Evolutionary conservation across 1,139 yeast genomes (phyloP).

Genomic region (Yamadazyma dendronema): DNA sequence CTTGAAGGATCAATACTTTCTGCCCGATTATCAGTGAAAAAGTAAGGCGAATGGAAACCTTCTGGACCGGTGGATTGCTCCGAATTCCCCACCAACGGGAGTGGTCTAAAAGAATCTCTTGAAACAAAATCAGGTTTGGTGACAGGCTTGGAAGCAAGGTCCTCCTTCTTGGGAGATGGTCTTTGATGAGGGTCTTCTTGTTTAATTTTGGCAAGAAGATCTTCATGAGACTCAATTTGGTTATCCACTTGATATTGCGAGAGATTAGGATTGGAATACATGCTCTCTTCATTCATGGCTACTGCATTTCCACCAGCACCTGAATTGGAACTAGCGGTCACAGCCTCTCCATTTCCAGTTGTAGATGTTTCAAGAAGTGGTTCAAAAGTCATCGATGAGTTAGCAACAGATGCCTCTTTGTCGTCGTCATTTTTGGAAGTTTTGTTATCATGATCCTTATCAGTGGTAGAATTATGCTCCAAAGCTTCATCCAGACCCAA

Average conservation of each 20-base stretch:
- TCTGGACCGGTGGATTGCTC: conserved; percentile 13
- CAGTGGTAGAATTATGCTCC: background rate
- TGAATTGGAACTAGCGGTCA: conserved; percentile 15
- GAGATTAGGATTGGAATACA: conserved; percentile 46
- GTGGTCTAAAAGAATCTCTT: conserved; percentile 8
- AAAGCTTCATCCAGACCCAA: conserved; percentile 7
- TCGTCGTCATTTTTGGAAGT: background rate
- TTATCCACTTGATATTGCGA: conserved; percentile 47
- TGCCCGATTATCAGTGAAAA: conserved; percentile 36
- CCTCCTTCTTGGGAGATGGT: conserved; percentile 9
- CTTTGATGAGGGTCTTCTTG: conserved; percentile 38
- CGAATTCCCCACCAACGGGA: conserved; percentile 12
- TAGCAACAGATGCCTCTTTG: background rate
- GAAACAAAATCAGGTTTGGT: conserved; percentile 1
- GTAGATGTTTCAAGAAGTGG: conserved; percentile 5
- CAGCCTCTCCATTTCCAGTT: background rate
- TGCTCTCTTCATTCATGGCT: background rate
- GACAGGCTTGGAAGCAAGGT: conserved; percentile 8
- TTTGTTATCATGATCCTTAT: background rate
- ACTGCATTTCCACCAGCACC: conserved; percentile 16
- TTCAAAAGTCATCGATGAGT: conserved; percentile 9
- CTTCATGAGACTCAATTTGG: conserved; percentile 38
- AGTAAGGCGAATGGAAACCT: conserved; percentile 45
- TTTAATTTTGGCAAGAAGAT: conserved; percentile 34
- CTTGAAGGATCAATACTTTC: conserved; percentile 24